Percentiles rank a stretch among this genome's conserved stretches.
phyloP scores from a whole-genome alignment of 2,329 filamentous ascomycete species.

The Didymella arachidicola region DNA sequence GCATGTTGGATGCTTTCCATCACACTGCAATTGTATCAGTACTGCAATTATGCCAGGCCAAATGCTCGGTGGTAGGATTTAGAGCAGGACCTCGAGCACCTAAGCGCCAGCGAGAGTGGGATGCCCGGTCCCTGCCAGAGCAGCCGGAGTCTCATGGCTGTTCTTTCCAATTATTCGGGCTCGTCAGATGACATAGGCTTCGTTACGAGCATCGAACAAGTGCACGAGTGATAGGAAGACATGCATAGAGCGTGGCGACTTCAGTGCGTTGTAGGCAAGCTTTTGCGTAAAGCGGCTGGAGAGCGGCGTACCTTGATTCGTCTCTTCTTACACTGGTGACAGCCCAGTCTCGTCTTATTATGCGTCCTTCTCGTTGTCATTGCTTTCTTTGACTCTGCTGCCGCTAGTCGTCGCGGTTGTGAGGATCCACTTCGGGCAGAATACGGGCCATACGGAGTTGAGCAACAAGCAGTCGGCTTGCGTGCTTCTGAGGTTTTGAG shows the following conservation, averaged over 20 bases:
- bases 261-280: too few species aligned
- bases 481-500: background rate
- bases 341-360: conserved; percentile 48
- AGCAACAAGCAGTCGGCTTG: conserved; percentile 1
- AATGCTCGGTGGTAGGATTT: background rate
- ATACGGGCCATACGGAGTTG: conserved; percentile 14
- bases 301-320: conserved; percentile 43
- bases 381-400: conserved; percentile 6
- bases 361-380: conserved; percentile 42
- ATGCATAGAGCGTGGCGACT: background rate
- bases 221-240: background rate
- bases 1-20: conserved; percentile 44
- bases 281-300: background rate
- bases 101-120: background rate
- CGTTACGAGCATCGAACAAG: background rate
- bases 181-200: background rate
- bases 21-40: conserved; percentile 42
- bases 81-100: background rate
- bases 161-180: too few species aligned
- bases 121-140: background rate
- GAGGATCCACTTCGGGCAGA: conserved; percentile 10
- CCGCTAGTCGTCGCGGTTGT: conserved; percentile 15
- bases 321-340: conserved; percentile 46
- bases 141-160: too few species aligned
- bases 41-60: background rate